Evolutionary conservation across 1,284 basidiomycete species (phyloP).

Genomic region (Garcileccinum viscosum): DNA sequence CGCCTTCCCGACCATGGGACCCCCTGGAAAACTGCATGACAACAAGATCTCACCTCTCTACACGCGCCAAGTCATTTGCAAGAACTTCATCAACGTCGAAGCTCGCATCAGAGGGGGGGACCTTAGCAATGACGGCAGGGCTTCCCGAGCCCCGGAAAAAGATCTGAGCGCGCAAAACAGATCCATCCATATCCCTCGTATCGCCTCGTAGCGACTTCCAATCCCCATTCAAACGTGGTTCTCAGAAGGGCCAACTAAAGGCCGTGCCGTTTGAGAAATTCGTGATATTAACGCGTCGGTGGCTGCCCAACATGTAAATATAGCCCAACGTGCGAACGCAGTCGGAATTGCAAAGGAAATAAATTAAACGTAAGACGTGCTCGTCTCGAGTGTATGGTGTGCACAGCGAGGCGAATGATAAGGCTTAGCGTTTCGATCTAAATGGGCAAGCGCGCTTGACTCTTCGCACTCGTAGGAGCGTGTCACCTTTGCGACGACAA

Average conservation of each 20-base stretch:
- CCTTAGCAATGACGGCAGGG: neutral
- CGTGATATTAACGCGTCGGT: slow-evolving; percentile 10
- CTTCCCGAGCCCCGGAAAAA: slow-evolving; percentile 2
- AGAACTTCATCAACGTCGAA: neutral
- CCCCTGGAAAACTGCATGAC: neutral
- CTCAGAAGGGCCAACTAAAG: neutral
- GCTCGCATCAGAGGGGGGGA: neutral
- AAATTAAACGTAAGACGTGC: slow-evolving; percentile 23
- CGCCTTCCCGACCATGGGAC: neutral
- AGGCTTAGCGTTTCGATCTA: slow-evolving; percentile 20
- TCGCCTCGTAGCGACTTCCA: slow-evolving; percentile 3
- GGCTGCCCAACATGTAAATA: slow-evolving; percentile 12
- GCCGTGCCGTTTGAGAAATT: slow-evolving; percentile 7
- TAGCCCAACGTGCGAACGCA: slow-evolving; percentile 8
- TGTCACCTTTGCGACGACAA: slow-evolving; percentile 42
- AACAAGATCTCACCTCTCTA: slow-evolving; percentile 28
- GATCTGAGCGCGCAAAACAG: neutral
- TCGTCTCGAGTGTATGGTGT: slow-evolving; percentile 7
- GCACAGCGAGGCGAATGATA: slow-evolving; percentile 11
- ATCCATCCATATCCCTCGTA: slow-evolving; percentile 1
- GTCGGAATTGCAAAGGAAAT: slow-evolving; percentile 11
- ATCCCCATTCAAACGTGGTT: slow-evolving; percentile 21
- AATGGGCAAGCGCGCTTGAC: neutral
- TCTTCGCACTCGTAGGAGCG: neutral
- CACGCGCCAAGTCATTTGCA: slow-evolving; percentile 13